Percentiles rank a stretch among this genome's conserved stretches.
These are phyloP conservation scores for Atalantia buxifolia DNA, from an alignment of 345 rosid genomes.

Conservation along the genomic window DNA sequence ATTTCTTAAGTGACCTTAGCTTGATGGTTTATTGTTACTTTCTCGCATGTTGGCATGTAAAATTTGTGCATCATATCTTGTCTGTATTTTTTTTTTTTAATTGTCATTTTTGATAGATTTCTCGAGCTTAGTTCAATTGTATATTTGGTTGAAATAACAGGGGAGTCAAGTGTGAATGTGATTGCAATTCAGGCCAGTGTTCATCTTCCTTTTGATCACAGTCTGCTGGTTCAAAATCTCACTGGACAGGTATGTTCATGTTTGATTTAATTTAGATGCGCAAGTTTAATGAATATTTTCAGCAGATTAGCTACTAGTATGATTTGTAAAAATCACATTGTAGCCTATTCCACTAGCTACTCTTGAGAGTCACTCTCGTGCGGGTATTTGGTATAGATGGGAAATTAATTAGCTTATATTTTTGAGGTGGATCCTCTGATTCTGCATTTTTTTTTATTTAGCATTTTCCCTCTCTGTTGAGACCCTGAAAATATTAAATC, in stretches of 20 bases:
- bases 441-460: background rate
- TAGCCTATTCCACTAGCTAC: background rate
- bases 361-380: background rate
- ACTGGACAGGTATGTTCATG: slow-evolving; percentile 59
- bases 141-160: slow-evolving; percentile 36
- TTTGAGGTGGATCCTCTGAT: background rate
- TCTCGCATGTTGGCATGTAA: background rate
- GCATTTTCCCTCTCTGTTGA: background rate
- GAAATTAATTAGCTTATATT: background rate
- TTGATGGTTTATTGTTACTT: background rate
- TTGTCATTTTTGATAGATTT: background rate
- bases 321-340: background rate
- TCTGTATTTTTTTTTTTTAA: no score
- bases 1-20: background rate
- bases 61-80: background rate
- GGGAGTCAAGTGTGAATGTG: slow-evolving; percentile 52
- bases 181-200: slow-evolving; percentile 74
- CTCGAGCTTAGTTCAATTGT: slow-evolving; percentile 13
- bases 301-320: background rate
- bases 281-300: background rate
- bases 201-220: slow-evolving; percentile 79
- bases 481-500: background rate
- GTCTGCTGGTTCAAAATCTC: slow-evolving; percentile 74
- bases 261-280: slow-evolving; percentile 10
- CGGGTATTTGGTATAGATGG: background rate